Conservation (phyloP, 2,329 filamentous ascomycete species). For the Parasarocladium wereldwijsianum region DNA sequence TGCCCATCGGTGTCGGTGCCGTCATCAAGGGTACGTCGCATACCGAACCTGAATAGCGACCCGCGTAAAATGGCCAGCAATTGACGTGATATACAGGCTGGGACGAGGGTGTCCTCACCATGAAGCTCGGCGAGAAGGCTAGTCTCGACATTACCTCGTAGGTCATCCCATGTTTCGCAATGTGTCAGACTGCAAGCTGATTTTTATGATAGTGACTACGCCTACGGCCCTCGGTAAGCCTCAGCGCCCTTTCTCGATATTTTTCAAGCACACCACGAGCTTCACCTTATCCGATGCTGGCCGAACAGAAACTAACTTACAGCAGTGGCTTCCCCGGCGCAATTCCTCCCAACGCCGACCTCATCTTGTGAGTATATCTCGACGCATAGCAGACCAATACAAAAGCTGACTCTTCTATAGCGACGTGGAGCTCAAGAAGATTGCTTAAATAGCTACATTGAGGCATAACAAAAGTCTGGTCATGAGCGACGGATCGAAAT, state of each 20-base stretch:
- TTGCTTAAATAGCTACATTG: neutral
- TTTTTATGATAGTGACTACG: constrained; percentile 42
- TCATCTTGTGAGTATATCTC: constrained; percentile 61
- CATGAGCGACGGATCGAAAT: too few species aligned
- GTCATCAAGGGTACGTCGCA: constrained; percentile 64
- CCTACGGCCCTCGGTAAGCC: constrained; percentile 45
- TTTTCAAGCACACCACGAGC: constrained; percentile 4
- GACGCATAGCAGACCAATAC: neutral
- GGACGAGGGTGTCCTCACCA: constrained; percentile 73
- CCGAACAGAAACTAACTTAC: constrained; percentile 2
- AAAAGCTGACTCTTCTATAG: neutral
- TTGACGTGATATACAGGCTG: constrained; percentile 37
- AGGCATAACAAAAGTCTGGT: too few species aligned
- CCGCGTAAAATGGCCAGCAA: neutral
- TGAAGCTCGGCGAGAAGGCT: constrained; percentile 85
- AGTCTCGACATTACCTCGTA: constrained; percentile 70
- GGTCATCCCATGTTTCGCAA: constrained; percentile 11
- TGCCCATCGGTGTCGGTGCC: constrained; percentile 63
- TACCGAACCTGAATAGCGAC: neutral
- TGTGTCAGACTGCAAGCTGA: constrained; percentile 7
- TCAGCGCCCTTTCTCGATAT: constrained; percentile 3
- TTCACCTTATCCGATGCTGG: neutral
- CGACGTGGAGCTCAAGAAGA: constrained; percentile 6
- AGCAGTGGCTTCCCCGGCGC: constrained; percentile 57
- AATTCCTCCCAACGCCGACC: constrained; percentile 55